Evolutionary conservation across 2,329 filamentous ascomycete species (phyloP).

Genomic region (Fusarium paranaense): DNA sequence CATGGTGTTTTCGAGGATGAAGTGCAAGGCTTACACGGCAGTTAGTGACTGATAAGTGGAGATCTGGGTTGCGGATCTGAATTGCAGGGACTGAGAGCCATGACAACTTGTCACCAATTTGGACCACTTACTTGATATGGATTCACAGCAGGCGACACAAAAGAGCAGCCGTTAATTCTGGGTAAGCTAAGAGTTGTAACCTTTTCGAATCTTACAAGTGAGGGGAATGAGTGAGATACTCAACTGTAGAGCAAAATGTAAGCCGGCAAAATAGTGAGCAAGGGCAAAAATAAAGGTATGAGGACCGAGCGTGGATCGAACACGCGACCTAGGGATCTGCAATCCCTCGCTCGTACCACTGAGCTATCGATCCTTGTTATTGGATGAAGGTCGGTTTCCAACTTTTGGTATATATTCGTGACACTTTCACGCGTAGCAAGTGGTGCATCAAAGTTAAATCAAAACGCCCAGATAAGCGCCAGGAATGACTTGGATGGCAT

Average conservation of each 20-base stretch:
- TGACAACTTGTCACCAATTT: neutral
- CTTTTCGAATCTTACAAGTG: neutral
- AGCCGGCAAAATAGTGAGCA: neutral
- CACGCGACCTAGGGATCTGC: constrained; percentile 42
- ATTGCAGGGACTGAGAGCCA: neutral
- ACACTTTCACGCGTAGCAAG: too few relatives aligned
- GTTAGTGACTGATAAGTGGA: neutral
- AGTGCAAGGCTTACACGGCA: neutral
- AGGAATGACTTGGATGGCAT: neutral
- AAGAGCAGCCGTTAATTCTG: neutral
- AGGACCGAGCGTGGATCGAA: constrained; percentile 42
- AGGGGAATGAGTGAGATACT: neutral
- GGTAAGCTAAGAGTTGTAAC: neutral
- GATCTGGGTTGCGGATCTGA: neutral
- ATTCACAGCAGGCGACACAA: neutral
- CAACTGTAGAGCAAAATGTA: neutral
- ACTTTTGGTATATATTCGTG: neutral
- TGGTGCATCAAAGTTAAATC: neutral
- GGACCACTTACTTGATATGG: neutral
- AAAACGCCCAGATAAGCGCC: neutral
- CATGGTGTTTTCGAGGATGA: constrained; percentile 1
- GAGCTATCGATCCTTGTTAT: constrained; percentile 39
- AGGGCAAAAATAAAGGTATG: constrained; percentile 2
- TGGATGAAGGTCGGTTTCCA: neutral
- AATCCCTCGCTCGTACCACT: constrained; percentile 42